Base-by-base conservation (phyloP, 192 early-diverging fungal genomes). In the Spinellus fusiger region DNA sequence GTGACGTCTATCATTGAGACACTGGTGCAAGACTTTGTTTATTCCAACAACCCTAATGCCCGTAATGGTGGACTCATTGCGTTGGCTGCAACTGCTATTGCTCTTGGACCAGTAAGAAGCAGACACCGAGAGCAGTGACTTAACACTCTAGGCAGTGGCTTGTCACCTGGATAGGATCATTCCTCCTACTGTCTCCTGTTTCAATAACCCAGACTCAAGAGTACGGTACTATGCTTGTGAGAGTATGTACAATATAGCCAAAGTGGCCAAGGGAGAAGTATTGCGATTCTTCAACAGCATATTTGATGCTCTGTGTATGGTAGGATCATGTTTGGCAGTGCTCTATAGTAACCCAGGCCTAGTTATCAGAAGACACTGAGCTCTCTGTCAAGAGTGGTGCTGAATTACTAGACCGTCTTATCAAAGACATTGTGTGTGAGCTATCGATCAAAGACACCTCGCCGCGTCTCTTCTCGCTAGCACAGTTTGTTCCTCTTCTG, bases 201-300 rank as follows among this genome's bases (percentile, higher is more conserved):
- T 98, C 58, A 71, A 79, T 4, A 94, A 99, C 68, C 92, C 87
- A 54, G 98, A 99, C 69, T 85, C 86, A 27, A 80, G 91, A 13
- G 94, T 98, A 44, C 82, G 95, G 28, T 99, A 98, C 79, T 99
- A 96, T 84, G 96, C 98, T 1, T 98, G 94, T 62, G 98, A 99
- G 74, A 86, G 85, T 56, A 89, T 98, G 84, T 99, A 99, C 65
- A 99, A 99, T 70, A 94, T 99, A 51, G 88, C 89, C 22, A 99
- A 99, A 54, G 98, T 97, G 3, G 93, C 95, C 25, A 79, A 90
- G 34, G 89, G 89, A 4, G 84, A 90, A 53, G 88, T 96, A 12
- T 71, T 99, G 49, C 72, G 85, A 26, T 96, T 86, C 70, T 99
- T 99, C 48, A 98, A 98, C 63, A 93, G 94, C 34, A 86, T 99